Conservation (phyloP, 2,329 filamentous ascomycete genomes). For the Rhynchosporium graminicola region DNA sequence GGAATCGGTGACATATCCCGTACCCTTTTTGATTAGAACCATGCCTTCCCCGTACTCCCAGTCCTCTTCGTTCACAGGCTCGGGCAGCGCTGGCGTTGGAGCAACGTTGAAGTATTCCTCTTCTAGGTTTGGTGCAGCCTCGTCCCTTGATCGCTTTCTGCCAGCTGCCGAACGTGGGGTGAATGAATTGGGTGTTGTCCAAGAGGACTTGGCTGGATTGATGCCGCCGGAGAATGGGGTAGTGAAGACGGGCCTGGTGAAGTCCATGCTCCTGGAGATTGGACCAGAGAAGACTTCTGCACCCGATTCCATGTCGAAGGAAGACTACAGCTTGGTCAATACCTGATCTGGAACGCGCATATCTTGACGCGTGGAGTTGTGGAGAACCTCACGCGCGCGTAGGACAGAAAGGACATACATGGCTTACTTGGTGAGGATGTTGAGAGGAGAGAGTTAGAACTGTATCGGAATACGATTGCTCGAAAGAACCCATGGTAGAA, state of each 20-base stretch:
- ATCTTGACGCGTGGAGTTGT: neutral
- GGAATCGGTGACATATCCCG: conserved; percentile 56
- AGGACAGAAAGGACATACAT: neutral
- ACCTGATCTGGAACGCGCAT: conserved; percentile 2
- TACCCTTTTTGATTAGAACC: conserved; percentile 64
- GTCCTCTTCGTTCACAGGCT: conserved; percentile 60
- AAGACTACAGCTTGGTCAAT: conserved; percentile 26
- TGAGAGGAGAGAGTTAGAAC: conserved; percentile 36
- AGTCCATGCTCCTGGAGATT: conserved; percentile 28
- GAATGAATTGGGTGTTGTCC: conserved; percentile 31
- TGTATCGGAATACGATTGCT: conserved; percentile 34
- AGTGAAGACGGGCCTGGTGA: conserved; percentile 28
- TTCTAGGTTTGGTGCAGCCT: conserved; percentile 68
- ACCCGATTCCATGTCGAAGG: conserved; percentile 33
- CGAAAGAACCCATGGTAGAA: conserved; percentile 36
- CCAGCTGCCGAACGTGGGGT: conserved; percentile 51
- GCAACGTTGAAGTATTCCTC: conserved; percentile 47
- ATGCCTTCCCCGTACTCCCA: conserved; percentile 73
- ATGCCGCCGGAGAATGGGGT: conserved; percentile 33
- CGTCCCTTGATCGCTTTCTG: conserved; percentile 75
- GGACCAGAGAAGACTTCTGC: conserved; percentile 32
- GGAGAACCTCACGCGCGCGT: conserved; percentile 4
- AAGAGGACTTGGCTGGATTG: conserved; percentile 28
- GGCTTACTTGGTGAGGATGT: conserved; percentile 31
- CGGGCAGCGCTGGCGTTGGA: conserved; percentile 39